Evolutionary conservation across 2,329 filamentous ascomycete species (phyloP).

Genomic region (Calonectria hongkongensis): DNA sequence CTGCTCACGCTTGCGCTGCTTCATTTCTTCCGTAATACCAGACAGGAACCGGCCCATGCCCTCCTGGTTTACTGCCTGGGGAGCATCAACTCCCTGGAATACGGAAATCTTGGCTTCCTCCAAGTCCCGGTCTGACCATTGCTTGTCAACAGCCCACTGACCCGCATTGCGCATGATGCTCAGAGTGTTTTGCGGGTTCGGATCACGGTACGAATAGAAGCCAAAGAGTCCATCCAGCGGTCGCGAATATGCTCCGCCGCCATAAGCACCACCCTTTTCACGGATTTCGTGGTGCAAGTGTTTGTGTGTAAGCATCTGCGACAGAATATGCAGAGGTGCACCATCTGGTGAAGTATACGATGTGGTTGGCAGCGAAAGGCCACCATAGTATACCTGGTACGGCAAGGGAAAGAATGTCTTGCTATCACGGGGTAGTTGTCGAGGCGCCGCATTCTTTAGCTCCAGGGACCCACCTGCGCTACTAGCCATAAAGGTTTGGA

Average conservation of each 20-base stretch:
- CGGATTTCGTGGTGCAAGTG: constrained; percentile 97
- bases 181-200: constrained; percentile 92
- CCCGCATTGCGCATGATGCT: constrained; percentile 90
- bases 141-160: constrained; percentile 85
- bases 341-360: constrained; percentile 86
- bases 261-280: constrained; percentile 97
- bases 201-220: constrained; percentile 97
- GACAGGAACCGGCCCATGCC: constrained; percentile 91
- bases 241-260: constrained; percentile 89
- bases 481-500: constrained; percentile 80
- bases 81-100: constrained; percentile 94
- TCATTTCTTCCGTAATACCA: constrained; percentile 91
- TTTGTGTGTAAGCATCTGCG: constrained; percentile 95
- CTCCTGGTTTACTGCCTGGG: constrained; percentile 89
- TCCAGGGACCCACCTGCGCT: constrained; percentile 58
- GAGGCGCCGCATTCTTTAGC: constrained; percentile 61
- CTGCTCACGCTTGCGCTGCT: constrained; percentile 87
- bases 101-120: constrained; percentile 97
- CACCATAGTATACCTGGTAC: constrained; percentile 97
- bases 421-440: constrained; percentile 68
- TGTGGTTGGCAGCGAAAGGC: constrained; percentile 86
- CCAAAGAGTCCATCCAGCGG: constrained; percentile 90
- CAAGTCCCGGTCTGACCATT: constrained; percentile 89
- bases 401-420: constrained; percentile 95
- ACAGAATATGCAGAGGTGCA: constrained; percentile 89